phyloP scores from a whole-genome alignment of 2,329 filamentous ascomycete genomes.

The Trichoderma guizhouense region DNA sequence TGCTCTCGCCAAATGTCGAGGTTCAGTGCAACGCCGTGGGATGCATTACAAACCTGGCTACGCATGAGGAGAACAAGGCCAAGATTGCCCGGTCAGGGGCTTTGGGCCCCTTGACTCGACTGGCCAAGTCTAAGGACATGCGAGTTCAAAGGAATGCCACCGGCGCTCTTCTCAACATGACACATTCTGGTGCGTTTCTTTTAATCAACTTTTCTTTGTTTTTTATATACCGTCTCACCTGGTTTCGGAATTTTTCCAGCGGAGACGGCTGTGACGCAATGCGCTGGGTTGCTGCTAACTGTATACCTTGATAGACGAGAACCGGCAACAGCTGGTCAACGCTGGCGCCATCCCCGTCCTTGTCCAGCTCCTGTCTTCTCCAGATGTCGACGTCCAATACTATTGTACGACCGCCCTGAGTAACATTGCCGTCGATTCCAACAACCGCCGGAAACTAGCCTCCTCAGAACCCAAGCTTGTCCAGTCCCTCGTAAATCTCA shows the following conservation, averaged over 20 bases:
- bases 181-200: constrained; percentile 75
- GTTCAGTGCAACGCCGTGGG: constrained; percentile 99
- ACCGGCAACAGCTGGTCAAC: constrained; percentile 94
- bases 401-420: constrained; percentile 98
- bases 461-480: constrained; percentile 89
- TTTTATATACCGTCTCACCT: not conserved
- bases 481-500: constrained; percentile 88
- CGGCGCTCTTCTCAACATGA: constrained; percentile 96
- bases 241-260: not conserved
- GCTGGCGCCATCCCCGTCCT: constrained; percentile 97
- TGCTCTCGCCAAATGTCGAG: constrained; percentile 97
- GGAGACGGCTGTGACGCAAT: not conserved
- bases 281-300: not conserved
- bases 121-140: constrained; percentile 98
- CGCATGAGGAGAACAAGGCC: constrained; percentile 98
- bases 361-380: constrained; percentile 87
- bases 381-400: constrained; percentile 97
- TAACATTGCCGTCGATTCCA: constrained; percentile 94
- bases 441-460: constrained; percentile 85
- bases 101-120: constrained; percentile 79
- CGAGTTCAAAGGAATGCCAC: constrained; percentile 96
- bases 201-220: constrained; percentile 2
- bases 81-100: constrained; percentile 96
- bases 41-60: constrained; percentile 97
- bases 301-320: constrained; percentile 66